Base-by-base conservation (phyloP, 2,329 filamentous ascomycete genomes). In the Xylariaceae sp. region DNA sequence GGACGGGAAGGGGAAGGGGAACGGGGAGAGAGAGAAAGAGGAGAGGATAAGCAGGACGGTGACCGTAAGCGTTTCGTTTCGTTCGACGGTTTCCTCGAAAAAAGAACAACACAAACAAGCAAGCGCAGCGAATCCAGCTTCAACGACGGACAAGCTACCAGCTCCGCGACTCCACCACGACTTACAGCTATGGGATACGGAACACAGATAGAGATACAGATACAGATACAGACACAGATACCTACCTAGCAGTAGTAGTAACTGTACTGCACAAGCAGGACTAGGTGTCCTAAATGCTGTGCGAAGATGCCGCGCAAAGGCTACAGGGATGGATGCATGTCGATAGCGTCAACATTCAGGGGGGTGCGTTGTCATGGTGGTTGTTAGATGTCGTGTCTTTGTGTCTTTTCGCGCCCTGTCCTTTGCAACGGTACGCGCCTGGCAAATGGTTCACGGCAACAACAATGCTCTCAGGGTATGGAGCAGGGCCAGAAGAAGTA, bases 311-410 rank as follows among this genome's bases (percentile, higher is more conserved):
- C 11, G 49, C 49, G 49, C 11, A 35, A 51, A 35, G 23, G 10
- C 23, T 51, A 51, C 49, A 51, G 23, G 49, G 49, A 15, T 51
- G 13, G 34, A 30, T 51, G 49, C 49, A 51, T 51, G 23, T 23
- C 49, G 13, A 17, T 35, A 51, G 23, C 49, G 17, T 34, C 49
- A 35, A 51, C 49, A 35, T 7, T 51, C 23, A 35, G 49, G 49
- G 48, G 49, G 49, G 49, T 51, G 49, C 49, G 49, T 51, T 51
- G 49, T 51, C 49, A 51, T 50, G 6, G 48, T 50, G 48, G 49
- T 51, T 34, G 48, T 34, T 35, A 51, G 35, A 51, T 51, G 49
- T 51, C 48, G 48, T 50, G 48, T 50, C 48, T 50, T 5, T 30
- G 23, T 30, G 23, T 30, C 23, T 30, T 30, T 30, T 35, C 8